phyloP scores from a whole-genome alignment of 129 eudicot genomes.

The Glebionis coronaria region DNA sequence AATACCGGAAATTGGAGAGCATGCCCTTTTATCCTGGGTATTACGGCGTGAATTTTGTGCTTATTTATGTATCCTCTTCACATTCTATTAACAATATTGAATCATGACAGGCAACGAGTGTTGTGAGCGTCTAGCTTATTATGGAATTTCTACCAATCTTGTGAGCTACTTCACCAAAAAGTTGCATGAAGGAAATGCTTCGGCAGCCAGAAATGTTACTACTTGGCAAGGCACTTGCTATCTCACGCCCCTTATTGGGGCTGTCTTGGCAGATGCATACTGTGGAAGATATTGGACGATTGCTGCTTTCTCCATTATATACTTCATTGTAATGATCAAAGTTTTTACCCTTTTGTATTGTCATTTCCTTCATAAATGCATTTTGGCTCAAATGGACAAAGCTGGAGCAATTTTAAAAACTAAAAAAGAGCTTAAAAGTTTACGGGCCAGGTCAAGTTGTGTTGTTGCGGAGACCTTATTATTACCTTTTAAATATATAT shows the following conservation, averaged over 20 bases:
- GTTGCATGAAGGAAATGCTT: constrained; percentile 68
- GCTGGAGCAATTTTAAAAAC: neutral
- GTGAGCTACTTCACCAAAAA: constrained; percentile 77
- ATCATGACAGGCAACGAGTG: constrained; percentile 69
- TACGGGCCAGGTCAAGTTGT: no score
- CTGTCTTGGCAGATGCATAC: constrained; percentile 80
- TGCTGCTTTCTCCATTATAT: constrained; percentile 72
- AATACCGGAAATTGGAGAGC: constrained; percentile 96
- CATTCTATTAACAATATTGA: constrained; percentile 9
- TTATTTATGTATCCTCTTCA: neutral
- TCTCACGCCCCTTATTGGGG: constrained; percentile 82
- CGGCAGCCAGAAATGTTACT: constrained; percentile 83
- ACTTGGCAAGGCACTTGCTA: constrained; percentile 96
- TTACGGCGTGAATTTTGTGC: neutral
- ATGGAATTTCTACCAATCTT: constrained; percentile 76
- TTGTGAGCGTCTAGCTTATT: constrained; percentile 84
- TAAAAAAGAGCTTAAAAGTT: no score
- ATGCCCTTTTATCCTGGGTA: constrained; percentile 88
- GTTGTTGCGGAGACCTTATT: no score
- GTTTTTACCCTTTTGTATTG: neutral
- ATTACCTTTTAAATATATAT: no score
- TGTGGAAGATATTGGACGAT: constrained; percentile 97
- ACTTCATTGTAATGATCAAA: constrained; percentile 55
- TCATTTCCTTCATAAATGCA: neutral
- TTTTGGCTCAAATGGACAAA: neutral